These are phyloP conservation scores for Venturia pyrina DNA, from an alignment of 2,329 filamentous ascomycete species.

Conservation along the genomic window DNA sequence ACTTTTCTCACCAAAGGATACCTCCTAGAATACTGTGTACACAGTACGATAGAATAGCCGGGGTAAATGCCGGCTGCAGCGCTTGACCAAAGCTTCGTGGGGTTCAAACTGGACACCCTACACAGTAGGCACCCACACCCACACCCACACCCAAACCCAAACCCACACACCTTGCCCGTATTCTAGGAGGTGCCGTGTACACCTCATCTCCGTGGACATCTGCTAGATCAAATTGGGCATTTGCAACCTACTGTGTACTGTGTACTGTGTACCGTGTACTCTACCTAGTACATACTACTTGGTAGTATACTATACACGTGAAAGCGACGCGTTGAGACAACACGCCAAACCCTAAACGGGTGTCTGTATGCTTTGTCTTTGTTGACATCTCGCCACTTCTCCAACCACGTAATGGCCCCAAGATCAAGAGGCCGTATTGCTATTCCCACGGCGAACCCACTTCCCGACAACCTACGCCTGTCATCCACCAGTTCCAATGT, in stretches of 20 bases:
- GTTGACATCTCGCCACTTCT: background rate
- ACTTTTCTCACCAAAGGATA: too few species aligned
- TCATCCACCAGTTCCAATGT: constrained; percentile 55
- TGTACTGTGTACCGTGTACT: too few species aligned
- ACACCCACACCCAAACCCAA: too few species aligned
- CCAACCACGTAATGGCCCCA: constrained; percentile 12
- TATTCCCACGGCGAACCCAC: constrained; percentile 59
- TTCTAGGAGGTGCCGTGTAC: too few species aligned
- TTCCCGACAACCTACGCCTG: constrained; percentile 62
- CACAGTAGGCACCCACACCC: too few species aligned
- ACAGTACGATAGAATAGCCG: background rate
- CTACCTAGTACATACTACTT: too few species aligned
- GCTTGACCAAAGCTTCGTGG: background rate
- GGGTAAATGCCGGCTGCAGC: background rate
- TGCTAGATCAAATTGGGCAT: background rate
- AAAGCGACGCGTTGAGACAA: background rate
- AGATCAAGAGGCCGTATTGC: constrained; percentile 34
- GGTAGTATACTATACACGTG: too few species aligned
- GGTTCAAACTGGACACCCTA: too few species aligned
- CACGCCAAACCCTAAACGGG: background rate
- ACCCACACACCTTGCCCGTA: too few species aligned
- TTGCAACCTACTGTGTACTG: too few species aligned
- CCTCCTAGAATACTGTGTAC: too few species aligned
- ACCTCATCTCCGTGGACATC: background rate
- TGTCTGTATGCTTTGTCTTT: background rate